Percentiles rank a stretch among this genome's conserved stretches.
phyloP scores from a whole-genome alignment of 176 grass and related monocot species.

The Zoysia japonica region DNA sequence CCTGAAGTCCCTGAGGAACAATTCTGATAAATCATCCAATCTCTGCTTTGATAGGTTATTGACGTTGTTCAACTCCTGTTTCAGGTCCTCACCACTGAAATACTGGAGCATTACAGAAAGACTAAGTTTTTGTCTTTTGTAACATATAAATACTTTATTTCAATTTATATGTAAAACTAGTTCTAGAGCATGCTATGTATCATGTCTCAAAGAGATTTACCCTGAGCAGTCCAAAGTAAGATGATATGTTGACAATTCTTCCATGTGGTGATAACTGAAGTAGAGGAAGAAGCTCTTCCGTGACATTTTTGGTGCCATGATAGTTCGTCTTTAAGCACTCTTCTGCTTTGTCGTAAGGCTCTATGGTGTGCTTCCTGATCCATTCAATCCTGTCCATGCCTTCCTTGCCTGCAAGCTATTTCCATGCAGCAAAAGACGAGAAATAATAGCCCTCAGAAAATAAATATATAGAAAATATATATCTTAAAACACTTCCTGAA shows the following conservation, averaged over 20 bases:
- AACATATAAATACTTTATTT: no score
- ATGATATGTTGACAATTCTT: slow-evolving; percentile 60
- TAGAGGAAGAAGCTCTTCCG: slow-evolving; percentile 47
- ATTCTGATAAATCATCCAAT: slow-evolving; percentile 25
- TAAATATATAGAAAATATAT: not conserved
- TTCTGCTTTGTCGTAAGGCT: slow-evolving; percentile 47
- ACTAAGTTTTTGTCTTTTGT: not conserved
- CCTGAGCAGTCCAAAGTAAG: slow-evolving; percentile 37
- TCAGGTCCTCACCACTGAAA: slow-evolving; percentile 32
- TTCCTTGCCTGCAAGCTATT: slow-evolving; percentile 7
- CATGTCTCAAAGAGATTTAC: slow-evolving; percentile 19
- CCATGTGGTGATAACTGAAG: slow-evolving; percentile 44
- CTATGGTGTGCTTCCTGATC: slow-evolving; percentile 13
- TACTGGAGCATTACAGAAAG: not conserved
- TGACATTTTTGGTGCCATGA: slow-evolving; percentile 51
- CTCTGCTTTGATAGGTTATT: slow-evolving; percentile 9
- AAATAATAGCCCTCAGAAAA: no score
- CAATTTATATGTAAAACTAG: not conserved
- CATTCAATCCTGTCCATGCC: not conserved
- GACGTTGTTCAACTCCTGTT: not conserved
- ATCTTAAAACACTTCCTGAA: not conserved
- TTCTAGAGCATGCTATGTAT: not conserved
- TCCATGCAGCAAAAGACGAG: not conserved
- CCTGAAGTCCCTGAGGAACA: slow-evolving; percentile 46
- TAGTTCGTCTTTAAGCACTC: slow-evolving; percentile 66